Base-by-base conservation (phyloP, 805 yeast genomes). In the Starmerella gropengiesseri region DNA sequence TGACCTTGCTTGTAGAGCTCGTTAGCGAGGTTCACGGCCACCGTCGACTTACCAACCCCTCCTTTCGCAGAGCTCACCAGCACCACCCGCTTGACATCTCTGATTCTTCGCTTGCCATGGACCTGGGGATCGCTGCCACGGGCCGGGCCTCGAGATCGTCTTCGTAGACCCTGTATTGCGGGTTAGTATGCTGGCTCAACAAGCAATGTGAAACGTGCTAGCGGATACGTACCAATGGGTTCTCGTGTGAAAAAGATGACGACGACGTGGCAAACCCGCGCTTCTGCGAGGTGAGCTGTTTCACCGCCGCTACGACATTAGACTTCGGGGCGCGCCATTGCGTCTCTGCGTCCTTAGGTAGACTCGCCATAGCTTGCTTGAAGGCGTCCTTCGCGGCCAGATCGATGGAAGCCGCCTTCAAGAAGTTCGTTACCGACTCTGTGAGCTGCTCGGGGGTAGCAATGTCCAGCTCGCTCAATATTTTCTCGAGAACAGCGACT, bases 41-140 rank as follows among this genome's bases (percentile, higher is more conserved):
- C 82, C 0, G 89, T 81, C 1, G 86, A 78, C 56, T 81, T 81
- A 0, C 89, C 89, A 9, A 81, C 89, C 0, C 89, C 89, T 3
- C 89, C 89, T 56, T 81, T 81, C 3, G 83, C 84, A 2, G 86
- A 78, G 0, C 85, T 69, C 0, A 81, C 86, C 2, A 82, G 67
- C 1, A 84, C 48, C 2, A 82, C 68, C 39, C 70, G 75, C 7
- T 66, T 61, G 2, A 81, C 89, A n/a, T 73, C 73, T 0, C 78
- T 73, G 25, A 84, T 72, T 14, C 60, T 59, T 45, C 68, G 73
- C 29, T 50, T 49, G 9, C 51, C 43, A 4, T 43, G 18, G 6
- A 38, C 32, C 11, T 29, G 18, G 5, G 22, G 26, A 1, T 22
- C 19, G 7, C 9, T n/a, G n/a, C n/a, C n/a, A n/a, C n/a, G n/a